Conservation (phyloP, 768 basidiomycete genomes). For the Fibroporia radiculosa region DNA sequence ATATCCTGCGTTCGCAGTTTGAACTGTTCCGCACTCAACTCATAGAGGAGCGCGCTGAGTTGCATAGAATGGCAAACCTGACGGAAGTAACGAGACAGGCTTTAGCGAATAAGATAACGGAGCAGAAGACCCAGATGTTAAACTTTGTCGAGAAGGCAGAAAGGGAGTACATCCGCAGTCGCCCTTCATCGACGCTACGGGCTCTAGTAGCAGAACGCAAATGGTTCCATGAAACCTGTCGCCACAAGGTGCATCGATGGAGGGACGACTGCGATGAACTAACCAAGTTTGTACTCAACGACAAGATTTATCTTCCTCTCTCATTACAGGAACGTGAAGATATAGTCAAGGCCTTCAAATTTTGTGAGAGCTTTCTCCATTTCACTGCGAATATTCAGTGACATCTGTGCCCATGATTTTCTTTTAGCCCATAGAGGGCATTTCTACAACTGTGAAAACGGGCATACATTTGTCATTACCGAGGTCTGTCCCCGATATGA, state of each 20-base stretch:
- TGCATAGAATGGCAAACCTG: slow-evolving; percentile 1
- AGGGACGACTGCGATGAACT: slow-evolving; percentile 15
- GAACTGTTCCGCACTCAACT: slow-evolving; percentile 20
- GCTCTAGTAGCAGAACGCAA: slow-evolving; percentile 14
- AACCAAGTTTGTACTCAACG: slow-evolving; percentile 11
- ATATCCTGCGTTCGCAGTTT: slow-evolving; percentile 19
- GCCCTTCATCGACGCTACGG: slow-evolving; percentile 7
- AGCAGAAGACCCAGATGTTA: slow-evolving; percentile 4
- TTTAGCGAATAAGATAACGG: slow-evolving; percentile 7
- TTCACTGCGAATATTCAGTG: background rate
- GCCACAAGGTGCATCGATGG: slow-evolving; percentile 13
- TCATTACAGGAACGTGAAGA: slow-evolving; percentile 19
- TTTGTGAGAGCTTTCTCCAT: slow-evolving; percentile 12
- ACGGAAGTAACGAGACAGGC: background rate
- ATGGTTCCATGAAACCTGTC: slow-evolving; percentile 23
- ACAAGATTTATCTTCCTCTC: slow-evolving; percentile 15
- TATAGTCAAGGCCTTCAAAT: slow-evolving; percentile 21
- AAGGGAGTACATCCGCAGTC: slow-evolving; percentile 18
- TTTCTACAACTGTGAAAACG: slow-evolving; percentile 36
- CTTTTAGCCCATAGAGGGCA: slow-evolving; percentile 21
- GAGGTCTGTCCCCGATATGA: slow-evolving; percentile 29
- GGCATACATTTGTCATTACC: slow-evolving; percentile 53
- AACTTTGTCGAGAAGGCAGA: background rate
- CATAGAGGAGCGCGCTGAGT: slow-evolving; percentile 6
- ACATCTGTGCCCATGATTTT: background rate